Evolutionary conservation across 2,329 filamentous ascomycete species (phyloP).

Genomic region (Bipolaris bicolor): DNA sequence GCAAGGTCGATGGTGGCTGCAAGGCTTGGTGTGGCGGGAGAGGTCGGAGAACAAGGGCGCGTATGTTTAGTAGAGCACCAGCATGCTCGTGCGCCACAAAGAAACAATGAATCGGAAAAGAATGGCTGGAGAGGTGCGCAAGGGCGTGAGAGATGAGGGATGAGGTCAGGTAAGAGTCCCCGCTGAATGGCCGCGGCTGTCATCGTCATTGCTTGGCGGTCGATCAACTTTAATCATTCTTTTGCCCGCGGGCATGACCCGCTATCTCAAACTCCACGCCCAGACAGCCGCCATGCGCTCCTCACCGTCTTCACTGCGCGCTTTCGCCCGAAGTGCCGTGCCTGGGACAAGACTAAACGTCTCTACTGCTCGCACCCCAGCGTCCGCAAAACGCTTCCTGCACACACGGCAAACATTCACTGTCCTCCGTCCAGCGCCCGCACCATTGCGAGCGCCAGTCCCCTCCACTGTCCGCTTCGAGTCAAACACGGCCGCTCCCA

Average conservation of each 20-base stretch:
- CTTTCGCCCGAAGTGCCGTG: constrained; percentile 25
- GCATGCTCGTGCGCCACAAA: neutral
- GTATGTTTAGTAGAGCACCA: neutral
- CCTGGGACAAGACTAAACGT: constrained; percentile 22
- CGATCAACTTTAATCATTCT: constrained; percentile 12
- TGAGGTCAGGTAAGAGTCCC: constrained; percentile 8
- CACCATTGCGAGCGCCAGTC: constrained; percentile 17
- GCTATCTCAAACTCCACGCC: too few species aligned
- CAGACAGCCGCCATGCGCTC: constrained; percentile 30
- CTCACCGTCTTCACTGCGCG: constrained; percentile 31
- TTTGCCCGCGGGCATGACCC: constrained; percentile 3
- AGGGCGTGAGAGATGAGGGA: constrained; percentile 2
- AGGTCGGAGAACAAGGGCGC: neutral
- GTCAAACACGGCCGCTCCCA: constrained; percentile 32
- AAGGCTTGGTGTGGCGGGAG: neutral
- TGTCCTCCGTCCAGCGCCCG: constrained; percentile 23
- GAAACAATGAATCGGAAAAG: neutral
- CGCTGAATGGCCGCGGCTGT: constrained; percentile 12
- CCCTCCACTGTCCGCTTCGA: constrained; percentile 31
- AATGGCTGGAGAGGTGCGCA: neutral
- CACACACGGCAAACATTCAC: constrained; percentile 40
- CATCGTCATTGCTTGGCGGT: constrained; percentile 25
- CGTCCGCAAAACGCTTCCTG: constrained; percentile 29
- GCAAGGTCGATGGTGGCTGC: constrained; percentile 1
- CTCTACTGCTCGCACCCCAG: constrained; percentile 33